Base-by-base conservation (phyloP, 345 rosid genomes). In the Hypericum androsaemum region DNA sequence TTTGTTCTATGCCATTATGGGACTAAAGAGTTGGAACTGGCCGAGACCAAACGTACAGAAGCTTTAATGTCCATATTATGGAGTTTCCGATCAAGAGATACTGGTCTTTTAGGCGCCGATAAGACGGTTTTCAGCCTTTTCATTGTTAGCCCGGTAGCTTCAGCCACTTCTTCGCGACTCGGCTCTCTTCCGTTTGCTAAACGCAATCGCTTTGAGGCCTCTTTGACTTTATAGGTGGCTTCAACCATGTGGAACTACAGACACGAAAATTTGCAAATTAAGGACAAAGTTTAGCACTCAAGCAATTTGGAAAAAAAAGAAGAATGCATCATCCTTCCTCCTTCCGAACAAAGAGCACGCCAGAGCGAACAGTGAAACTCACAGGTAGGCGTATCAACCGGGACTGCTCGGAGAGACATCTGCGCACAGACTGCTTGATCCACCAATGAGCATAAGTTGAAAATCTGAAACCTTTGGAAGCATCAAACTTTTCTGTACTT, bases 361-460 rank as follows among this genome's bases (percentile, higher is more conserved):
- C 43, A 32, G 56, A 16, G 16, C 13, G 32, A 17, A 12, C 14
- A 55, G 53, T 5, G 62, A 57, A 66, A 57, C 85, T 69, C 75
- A 84, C 98, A 0, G 98, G 98, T 63, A 88, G 65, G 45, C 95
- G 78, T 46, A 87, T 88, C 69, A 81, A 79, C 74, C 96, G 74
- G 11, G 95, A 80, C 60, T 79, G 95, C 59, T 87, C 94, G 37
- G 95, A 79, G 15, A 92, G 95, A 58, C 87, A 78, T 69, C 76
- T 88, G 52, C 95, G 62, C 47, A 92, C 82, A 12, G 98, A 86
- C 72, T 92, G 98, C 55, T 77, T 92, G 55, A 88, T 84, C 98
- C 98, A 92, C 96, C 98, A 92, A 57, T 92, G 96, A 7, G 89
- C 98, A 65, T 92, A 92, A 7, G 98, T 92, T 43, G 98, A 92